These are phyloP conservation scores for Venturia effusa DNA, from an alignment of 2,329 filamentous ascomycete species.

Conservation along the genomic window DNA sequence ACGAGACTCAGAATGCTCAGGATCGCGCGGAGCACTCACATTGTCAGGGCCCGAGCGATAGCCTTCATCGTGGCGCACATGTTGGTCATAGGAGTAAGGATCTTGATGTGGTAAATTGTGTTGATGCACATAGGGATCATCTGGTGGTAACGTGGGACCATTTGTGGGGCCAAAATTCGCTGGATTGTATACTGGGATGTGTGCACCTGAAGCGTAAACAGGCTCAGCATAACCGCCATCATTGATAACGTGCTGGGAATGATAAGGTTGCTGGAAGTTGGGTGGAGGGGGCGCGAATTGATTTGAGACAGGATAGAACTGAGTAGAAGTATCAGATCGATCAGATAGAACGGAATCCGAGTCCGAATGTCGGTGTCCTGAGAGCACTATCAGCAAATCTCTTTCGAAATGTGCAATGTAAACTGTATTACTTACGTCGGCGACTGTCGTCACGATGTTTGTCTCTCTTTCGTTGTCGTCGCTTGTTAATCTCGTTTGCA, in stretches of 20 bases:
- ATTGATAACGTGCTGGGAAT: background rate
- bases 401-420: background rate
- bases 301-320: conserved; percentile 34
- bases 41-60: conserved; percentile 30
- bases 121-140: conserved; percentile 7
- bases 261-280: conserved; percentile 15
- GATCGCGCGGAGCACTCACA: conserved; percentile 36
- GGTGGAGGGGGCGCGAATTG: conserved; percentile 38
- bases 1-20: conserved; percentile 24
- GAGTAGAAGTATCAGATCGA: conserved; percentile 14
- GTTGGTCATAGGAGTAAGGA: conserved; percentile 17
- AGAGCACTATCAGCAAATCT: background rate
- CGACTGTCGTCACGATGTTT: conserved; percentile 40
- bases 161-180: conserved; percentile 32
- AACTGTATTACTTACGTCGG: conserved; percentile 22
- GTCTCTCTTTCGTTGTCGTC: conserved; percentile 44
- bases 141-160: conserved; percentile 11
- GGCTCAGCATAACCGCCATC: conserved; percentile 9
- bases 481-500: conserved; percentile 46
- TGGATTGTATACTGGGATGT: conserved; percentile 28
- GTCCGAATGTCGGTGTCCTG: conserved; percentile 19
- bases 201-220: conserved; percentile 19
- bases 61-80: conserved; percentile 14
- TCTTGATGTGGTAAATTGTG: conserved; percentile 11
- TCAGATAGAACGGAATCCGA: conserved; percentile 24